These are phyloP conservation scores for Termitomyces sp. DNA, from an alignment of 768 basidiomycete genomes.

Conservation along the genomic window DNA sequence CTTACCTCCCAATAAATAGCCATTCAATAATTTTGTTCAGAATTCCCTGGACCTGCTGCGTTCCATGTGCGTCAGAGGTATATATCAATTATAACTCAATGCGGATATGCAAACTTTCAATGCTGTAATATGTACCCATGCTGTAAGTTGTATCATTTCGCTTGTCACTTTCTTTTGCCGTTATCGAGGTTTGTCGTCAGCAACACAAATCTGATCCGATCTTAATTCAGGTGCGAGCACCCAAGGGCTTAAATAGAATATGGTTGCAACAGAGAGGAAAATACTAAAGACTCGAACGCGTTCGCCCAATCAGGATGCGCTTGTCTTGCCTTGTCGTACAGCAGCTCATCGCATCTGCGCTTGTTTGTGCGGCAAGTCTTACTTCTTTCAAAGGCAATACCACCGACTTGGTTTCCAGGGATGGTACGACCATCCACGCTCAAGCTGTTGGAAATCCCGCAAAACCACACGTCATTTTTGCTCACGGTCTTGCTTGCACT, in stretches of 20 bases:
- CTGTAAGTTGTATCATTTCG: background rate
- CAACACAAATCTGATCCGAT: background rate
- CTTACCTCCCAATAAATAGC: no score
- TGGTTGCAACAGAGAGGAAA: background rate
- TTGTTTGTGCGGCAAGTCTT: no score
- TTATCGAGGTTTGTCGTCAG: no score
- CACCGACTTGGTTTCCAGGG: background rate
- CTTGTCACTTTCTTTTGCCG: background rate
- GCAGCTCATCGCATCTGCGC: background rate
- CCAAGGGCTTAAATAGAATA: background rate
- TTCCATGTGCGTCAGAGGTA: no score
- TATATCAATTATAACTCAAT: no score
- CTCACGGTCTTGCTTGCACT: constrained; percentile 6
- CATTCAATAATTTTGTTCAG: no score
- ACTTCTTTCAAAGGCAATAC: background rate
- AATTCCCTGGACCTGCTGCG: no score
- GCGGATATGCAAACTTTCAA: no score
- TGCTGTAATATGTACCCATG: no score
- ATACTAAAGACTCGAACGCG: background rate
- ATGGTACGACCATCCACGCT: background rate
- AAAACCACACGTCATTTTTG: constrained; percentile 7
- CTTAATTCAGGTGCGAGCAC: background rate
- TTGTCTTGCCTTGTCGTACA: background rate
- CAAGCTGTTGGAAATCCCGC: constrained; percentile 5
- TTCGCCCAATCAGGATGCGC: background rate